Evolutionary conservation across 768 basidiomycete genomes (phyloP), one percentile per base, ranked within the genome.

Genomic region (Amanita phalloides): DNA sequence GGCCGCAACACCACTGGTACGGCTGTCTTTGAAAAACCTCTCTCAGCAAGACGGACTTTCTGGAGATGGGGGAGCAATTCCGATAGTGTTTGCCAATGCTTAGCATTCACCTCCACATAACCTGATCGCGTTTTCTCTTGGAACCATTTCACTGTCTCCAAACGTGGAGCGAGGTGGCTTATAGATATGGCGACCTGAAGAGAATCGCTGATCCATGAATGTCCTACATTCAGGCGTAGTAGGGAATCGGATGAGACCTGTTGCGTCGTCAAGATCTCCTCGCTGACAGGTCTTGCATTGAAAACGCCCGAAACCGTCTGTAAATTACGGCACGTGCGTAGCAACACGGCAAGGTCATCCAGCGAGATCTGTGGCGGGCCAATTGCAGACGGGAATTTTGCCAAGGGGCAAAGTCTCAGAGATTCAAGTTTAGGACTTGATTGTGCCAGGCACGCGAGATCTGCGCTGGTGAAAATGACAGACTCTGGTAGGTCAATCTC

Each of bases 401-500:
- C 81, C 60, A 79, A 66, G 4, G 84, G 81, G 58, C 83, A 86
- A 14, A 89, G 68, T 47, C 76, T 75, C 25, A 86, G 65, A n/a
- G 76, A 71, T 64, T 89, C 84, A 53, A 90, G 68, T 57, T 74
- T 79, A 2, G 87, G 85, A 54, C 80, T 84, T 28, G 78, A 77
- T 41, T 69, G 69, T 13, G 82, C 78, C 5, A 88, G 60, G 54
- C 70, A 72, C 48, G 68, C 68, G 54, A 89, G 62, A 64, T 90
- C 87, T 46, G 70, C 64, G 25, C 79, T 72, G 49, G 73, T 69
- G 66, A 89, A 82, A 52, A 85, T 67, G 49, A 79, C 71, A 4
- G 85, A 87, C 61, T 88, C 85, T 10, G 87, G 84, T 53, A 90
- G 81, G 62, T 90, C 87, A 51, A 89, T 74, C 35, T 86, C 85